These are phyloP conservation scores for Cyclanthera cordifolia DNA, from an alignment of 306 rosid genomes.

Conservation along the genomic window DNA sequence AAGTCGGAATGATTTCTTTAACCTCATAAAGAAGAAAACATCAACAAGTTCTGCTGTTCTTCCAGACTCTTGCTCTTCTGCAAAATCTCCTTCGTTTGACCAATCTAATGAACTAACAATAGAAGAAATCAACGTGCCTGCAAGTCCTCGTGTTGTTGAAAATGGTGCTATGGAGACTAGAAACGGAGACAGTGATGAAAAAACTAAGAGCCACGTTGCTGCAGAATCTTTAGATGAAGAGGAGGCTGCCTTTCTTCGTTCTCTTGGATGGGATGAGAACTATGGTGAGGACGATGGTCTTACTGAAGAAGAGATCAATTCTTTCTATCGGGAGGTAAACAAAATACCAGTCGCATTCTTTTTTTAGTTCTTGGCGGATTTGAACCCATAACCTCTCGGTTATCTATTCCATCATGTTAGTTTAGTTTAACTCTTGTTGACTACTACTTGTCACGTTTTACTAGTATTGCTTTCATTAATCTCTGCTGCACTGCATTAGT, in stretches of 20 bases:
- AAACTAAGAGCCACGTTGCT: conserved; percentile 27
- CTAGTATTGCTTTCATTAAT: background rate
- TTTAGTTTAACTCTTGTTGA: no score
- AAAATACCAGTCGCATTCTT: background rate
- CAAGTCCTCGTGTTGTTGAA: conserved; percentile 35
- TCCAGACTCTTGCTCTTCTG: conserved; percentile 42
- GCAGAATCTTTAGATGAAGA: conserved; percentile 66
- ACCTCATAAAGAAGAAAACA: conserved; percentile 70
- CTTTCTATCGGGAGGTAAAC: conserved; percentile 65
- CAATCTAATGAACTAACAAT: conserved; percentile 46
- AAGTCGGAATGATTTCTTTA: conserved; percentile 93
- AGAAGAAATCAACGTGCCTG: conserved; percentile 35
- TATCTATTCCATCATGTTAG: no score
- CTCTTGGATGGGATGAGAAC: conserved; percentile 97
- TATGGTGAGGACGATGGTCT: conserved; percentile 87
- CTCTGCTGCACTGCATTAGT: background rate
- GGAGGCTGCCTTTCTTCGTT: conserved; percentile 90
- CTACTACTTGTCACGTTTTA: background rate
- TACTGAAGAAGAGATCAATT: conserved; percentile 87
- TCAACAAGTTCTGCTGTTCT: conserved; percentile 34
- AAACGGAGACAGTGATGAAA: conserved; percentile 35
- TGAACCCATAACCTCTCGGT: no score
- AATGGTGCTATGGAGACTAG: conserved; percentile 43
- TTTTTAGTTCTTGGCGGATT: no score
- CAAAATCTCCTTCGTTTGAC: conserved; percentile 41